Conservation (phyloP, 495 filamentous ascomycete genomes). For the Mytilinidion resinicola region DNA sequence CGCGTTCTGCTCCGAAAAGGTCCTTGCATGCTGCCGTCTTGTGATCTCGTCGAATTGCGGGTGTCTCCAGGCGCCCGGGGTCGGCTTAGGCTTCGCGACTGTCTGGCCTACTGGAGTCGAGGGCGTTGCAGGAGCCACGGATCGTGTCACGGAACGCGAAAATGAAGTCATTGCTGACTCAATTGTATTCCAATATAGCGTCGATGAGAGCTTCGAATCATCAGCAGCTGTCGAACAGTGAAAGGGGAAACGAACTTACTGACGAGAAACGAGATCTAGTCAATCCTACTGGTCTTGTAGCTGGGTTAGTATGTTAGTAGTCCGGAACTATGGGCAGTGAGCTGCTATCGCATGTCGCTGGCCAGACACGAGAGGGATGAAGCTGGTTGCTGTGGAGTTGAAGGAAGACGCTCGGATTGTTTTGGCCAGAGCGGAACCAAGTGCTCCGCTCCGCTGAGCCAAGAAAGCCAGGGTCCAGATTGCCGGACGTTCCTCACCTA, state of each 20-base stretch:
- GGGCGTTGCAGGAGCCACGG: slow-evolving; percentile 11
- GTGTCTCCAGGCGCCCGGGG: slow-evolving; percentile 21
- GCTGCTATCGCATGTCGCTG: not conserved
- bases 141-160: not conserved
- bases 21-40: slow-evolving; percentile 23
- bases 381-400: not conserved
- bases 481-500: not conserved
- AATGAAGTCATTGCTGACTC: not conserved
- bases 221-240: too few relatives aligned
- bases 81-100: slow-evolving; percentile 11
- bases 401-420: not conserved
- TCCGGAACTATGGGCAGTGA: not conserved
- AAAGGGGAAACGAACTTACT: too few relatives aligned
- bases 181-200: not conserved
- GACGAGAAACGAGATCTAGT: too few relatives aligned
- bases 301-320: not conserved
- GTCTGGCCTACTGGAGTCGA: slow-evolving; percentile 19
- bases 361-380: not conserved
- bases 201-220: not conserved
- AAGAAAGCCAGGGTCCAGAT: not conserved
- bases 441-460: not conserved
- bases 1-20: slow-evolving; percentile 25
- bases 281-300: not conserved
- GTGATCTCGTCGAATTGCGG: slow-evolving; percentile 29
- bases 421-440: not conserved